phyloP scores from a whole-genome alignment of 129 eudicot genomes.

The Dittrichia graveolens region DNA sequence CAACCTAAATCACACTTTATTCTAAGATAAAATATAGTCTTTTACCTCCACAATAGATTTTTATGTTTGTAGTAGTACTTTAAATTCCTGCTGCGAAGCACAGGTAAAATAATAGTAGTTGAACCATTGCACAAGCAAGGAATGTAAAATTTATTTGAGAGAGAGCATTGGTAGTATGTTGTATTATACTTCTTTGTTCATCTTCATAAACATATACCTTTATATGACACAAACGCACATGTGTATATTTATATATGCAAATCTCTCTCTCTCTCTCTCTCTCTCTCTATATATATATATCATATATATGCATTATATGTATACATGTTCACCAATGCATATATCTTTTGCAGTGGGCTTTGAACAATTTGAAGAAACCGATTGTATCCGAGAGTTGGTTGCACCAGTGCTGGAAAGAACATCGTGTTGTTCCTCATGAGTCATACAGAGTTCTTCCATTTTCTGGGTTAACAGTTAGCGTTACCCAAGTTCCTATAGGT shows the following conservation, averaged over 20 bases:
- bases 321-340: neutral
- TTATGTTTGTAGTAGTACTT: too few species aligned
- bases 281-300: too few species aligned
- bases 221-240: too few species aligned
- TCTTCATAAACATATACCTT: too few species aligned
- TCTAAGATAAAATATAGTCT: too few species aligned
- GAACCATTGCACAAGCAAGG: conserved; percentile 3
- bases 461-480: conserved; percentile 80
- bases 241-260: too few species aligned
- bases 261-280: too few species aligned
- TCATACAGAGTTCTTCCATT: conserved; percentile 86
- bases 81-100: too few species aligned
- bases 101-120: too few species aligned
- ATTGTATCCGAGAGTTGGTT: conserved; percentile 83
- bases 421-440: conserved; percentile 91
- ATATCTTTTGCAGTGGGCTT: conserved; percentile 73
- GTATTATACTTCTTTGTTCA: neutral
- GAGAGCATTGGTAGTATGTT: neutral
- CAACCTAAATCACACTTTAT: too few species aligned
- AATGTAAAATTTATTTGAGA: neutral
- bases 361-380: conserved; percentile 69
- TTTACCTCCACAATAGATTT: too few species aligned
- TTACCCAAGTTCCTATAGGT: conserved; percentile 83
- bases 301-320: too few species aligned
- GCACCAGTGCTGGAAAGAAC: conserved; percentile 96